Conservation (phyloP, 495 filamentous ascomycete genomes). For the Penicillium samsonianum region DNA sequence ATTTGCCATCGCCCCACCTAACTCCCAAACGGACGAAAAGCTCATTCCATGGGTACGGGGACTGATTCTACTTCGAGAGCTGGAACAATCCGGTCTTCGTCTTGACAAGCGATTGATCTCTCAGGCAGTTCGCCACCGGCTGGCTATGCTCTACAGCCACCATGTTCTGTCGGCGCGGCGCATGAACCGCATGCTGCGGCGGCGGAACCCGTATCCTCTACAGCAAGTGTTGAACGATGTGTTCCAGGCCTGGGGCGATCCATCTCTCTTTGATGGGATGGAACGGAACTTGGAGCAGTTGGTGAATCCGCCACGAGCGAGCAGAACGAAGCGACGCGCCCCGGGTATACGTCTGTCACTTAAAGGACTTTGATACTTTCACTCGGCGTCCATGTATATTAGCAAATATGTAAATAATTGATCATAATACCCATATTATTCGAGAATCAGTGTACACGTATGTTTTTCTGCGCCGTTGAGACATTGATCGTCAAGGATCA, state of each 20-base stretch:
- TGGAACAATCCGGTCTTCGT: slow-evolving; percentile 48
- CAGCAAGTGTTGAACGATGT: slow-evolving; percentile 36
- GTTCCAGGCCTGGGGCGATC: slow-evolving; percentile 37
- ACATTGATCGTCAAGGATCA: slow-evolving; percentile 1
- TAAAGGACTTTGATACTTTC: slow-evolving; percentile 5
- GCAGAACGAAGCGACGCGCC: slow-evolving; percentile 18
- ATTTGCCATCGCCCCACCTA: slow-evolving; percentile 13
- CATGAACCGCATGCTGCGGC: slow-evolving; percentile 41
- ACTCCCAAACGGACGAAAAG: slow-evolving; percentile 7
- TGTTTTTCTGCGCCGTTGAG: not conserved
- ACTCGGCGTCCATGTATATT: slow-evolving; percentile 9
- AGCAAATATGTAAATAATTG: slow-evolving; percentile 12
- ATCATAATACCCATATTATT: slow-evolving; percentile 8
- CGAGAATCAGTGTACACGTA: slow-evolving; percentile 2
- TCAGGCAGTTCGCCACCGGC: slow-evolving; percentile 48
- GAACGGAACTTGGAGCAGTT: slow-evolving; percentile 21
- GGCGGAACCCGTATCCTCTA: slow-evolving; percentile 36
- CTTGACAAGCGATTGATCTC: slow-evolving; percentile 39
- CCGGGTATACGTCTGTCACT: slow-evolving; percentile 10
- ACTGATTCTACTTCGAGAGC: slow-evolving; percentile 49
- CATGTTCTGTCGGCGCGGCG: slow-evolving; percentile 29
- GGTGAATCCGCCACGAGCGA: slow-evolving; percentile 30
- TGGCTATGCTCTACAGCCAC: slow-evolving; percentile 52
- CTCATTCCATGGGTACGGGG: slow-evolving; percentile 52
- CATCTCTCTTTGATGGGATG: slow-evolving; percentile 28